Percentiles rank a stretch among this genome's conserved stretches.
phyloP scores from a whole-genome alignment of 2,329 filamentous ascomycete genomes.

The Fusarium temperatum region DNA sequence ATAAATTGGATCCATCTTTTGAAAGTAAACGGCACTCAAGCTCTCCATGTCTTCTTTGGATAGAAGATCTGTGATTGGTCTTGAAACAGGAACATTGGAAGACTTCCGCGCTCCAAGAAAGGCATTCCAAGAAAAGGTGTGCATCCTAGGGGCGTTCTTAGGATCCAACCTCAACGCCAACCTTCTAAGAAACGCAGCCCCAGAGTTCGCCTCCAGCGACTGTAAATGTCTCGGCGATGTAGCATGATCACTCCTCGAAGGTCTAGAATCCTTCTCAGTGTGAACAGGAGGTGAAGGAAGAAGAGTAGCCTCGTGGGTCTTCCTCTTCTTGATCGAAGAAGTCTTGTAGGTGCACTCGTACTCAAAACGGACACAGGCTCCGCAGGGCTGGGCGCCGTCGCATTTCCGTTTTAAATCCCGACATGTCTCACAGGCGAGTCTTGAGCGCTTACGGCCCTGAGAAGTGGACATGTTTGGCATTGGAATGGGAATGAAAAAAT shows the following conservation, averaged over 20 bases:
- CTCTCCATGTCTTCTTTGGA: conserved; percentile 57
- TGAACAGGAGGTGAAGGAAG: conserved; percentile 3
- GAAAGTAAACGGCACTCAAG: conserved; percentile 59
- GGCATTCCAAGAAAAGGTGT: conserved; percentile 66
- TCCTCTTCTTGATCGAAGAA: conserved; percentile 18
- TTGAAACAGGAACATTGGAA: conserved; percentile 34
- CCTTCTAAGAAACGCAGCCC: conserved; percentile 63
- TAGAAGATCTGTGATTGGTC: conserved; percentile 56
- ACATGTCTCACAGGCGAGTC: conserved; percentile 60
- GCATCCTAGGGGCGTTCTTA: conserved; percentile 60
- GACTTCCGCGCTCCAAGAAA: conserved; percentile 43
- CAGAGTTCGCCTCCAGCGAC: conserved; percentile 65
- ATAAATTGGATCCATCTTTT: conserved; percentile 62
- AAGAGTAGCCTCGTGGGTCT: neutral
- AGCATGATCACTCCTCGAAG: neutral
- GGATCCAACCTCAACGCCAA: conserved; percentile 63
- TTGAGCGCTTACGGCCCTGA: conserved; percentile 50
- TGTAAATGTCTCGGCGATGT: conserved; percentile 43
- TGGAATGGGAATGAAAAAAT: neutral
- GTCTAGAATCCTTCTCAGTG: neutral
- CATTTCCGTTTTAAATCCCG: conserved; percentile 66
- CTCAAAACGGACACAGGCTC: conserved; percentile 62
- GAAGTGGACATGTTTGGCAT: conserved; percentile 21
- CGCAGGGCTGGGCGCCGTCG: conserved; percentile 61
- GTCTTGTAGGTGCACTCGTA: conserved; percentile 61